Conservation (phyloP, 1,139 yeast species). For the Diutina siamensis region DNA sequence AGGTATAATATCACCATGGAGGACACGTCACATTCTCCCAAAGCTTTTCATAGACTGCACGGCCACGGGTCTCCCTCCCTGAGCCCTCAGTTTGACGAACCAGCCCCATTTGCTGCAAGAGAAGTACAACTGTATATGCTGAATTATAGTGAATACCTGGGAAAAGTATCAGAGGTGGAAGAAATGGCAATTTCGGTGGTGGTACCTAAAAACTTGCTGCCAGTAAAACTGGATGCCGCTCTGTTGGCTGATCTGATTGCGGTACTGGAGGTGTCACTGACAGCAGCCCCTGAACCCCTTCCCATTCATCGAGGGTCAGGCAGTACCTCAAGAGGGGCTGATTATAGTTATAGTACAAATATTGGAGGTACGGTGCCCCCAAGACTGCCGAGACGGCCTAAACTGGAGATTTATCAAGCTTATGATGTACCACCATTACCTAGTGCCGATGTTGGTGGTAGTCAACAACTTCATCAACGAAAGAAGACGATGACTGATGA, state of each 20-base stretch:
- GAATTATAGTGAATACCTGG: conserved; percentile 4
- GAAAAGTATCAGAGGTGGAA: not conserved
- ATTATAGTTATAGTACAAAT: not conserved
- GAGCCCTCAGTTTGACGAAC: not conserved
- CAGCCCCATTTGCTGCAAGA: not conserved
- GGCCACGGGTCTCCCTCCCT: too few species aligned
- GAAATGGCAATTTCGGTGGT: conserved; percentile 5
- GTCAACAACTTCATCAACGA: not conserved
- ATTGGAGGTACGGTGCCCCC: conserved; percentile 1
- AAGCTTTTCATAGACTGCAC: not conserved
- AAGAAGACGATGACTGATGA: conserved; percentile 1
- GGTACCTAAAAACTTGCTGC: conserved; percentile 1
- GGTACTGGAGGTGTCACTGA: not conserved
- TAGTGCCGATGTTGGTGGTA: not conserved
- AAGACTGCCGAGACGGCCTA: conserved; percentile 2
- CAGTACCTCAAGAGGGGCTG: not conserved
- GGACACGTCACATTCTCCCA: not conserved
- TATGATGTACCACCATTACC: not conserved
- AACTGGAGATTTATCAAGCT: not conserved
- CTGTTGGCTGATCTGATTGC: not conserved
- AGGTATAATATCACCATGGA: not conserved
- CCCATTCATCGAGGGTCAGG: not conserved
- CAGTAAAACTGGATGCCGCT: not conserved
- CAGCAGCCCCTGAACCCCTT: not conserved
- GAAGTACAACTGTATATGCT: conserved; percentile 3